Percentiles rank a stretch among this genome's conserved stretches.
phyloP scores from a whole-genome alignment of 768 basidiomycete genomes.

The Termitomyces sp. region DNA sequence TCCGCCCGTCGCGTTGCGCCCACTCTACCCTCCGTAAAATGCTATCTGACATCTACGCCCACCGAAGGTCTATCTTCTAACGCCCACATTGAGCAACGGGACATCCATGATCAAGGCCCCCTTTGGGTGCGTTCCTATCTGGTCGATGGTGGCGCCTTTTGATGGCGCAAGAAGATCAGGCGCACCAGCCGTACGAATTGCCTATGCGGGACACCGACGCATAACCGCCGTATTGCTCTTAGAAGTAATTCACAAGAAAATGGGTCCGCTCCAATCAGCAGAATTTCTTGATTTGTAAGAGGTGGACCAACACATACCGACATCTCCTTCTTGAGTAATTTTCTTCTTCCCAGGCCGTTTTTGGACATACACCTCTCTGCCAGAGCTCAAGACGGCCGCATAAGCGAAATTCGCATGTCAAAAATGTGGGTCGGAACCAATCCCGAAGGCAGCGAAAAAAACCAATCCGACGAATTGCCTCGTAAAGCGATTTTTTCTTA shows the following conservation, averaged over 20 bases:
- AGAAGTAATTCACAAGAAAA: slow-evolving; percentile 16
- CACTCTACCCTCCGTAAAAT: background rate
- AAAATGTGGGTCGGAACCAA: slow-evolving; percentile 29
- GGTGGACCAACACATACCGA: slow-evolving; percentile 14
- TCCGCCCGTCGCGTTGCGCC: slow-evolving; percentile 3
- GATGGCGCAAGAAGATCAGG: background rate
- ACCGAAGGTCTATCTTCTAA: background rate
- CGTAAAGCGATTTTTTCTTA: slow-evolving; percentile 16
- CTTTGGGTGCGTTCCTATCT: background rate
- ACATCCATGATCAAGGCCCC: background rate
- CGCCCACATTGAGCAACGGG: background rate
- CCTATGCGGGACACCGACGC: slow-evolving; percentile 12
- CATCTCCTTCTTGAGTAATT: slow-evolving; percentile 19
- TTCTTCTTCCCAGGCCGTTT: slow-evolving; percentile 6
- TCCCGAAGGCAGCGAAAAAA: slow-evolving; percentile 19
- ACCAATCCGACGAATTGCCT: slow-evolving; percentile 20
- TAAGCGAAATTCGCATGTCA: slow-evolving; percentile 21
- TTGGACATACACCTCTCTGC: slow-evolving; percentile 10
- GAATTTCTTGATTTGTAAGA: slow-evolving; percentile 12
- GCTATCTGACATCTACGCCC: background rate
- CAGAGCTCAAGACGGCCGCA: background rate
- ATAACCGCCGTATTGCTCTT: background rate
- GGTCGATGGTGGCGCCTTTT: background rate
- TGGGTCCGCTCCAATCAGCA: slow-evolving; percentile 25
- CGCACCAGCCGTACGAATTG: slow-evolving; percentile 1